Conservation (phyloP, 768 basidiomycete genomes). For the Boletus tylopilopsis region DNA sequence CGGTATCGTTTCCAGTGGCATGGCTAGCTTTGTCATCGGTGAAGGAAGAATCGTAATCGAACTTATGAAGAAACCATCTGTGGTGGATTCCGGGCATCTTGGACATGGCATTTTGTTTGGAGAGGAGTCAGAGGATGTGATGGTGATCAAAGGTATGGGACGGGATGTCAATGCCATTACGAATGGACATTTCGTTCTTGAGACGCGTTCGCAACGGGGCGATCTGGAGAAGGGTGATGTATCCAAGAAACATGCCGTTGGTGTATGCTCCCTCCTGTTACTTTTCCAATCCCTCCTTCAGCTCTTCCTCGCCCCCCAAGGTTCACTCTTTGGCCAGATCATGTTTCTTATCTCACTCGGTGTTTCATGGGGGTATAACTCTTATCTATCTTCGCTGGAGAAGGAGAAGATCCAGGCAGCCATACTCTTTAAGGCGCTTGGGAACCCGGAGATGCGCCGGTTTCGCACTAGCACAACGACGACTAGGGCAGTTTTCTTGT, state of each 20-base stretch:
- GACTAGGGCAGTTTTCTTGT: slow-evolving; percentile 2
- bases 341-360: slow-evolving; percentile 31
- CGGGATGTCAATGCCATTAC: slow-evolving; percentile 27
- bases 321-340: slow-evolving; percentile 31
- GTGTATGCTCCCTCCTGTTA: slow-evolving; percentile 25
- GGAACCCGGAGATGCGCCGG: background rate
- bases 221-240: background rate
- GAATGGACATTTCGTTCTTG: slow-evolving; percentile 25
- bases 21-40: slow-evolving; percentile 23
- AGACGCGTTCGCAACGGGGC: background rate
- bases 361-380: slow-evolving; percentile 33
- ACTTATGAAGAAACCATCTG: slow-evolving; percentile 9
- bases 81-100: slow-evolving; percentile 18
- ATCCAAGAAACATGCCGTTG: slow-evolving; percentile 9
- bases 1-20: slow-evolving; percentile 31
- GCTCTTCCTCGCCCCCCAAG: slow-evolving; percentile 31
- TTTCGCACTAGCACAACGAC: slow-evolving; percentile 16
- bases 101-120: slow-evolving; percentile 29
- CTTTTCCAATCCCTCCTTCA: slow-evolving; percentile 30
- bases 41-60: slow-evolving; percentile 17
- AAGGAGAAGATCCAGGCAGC: slow-evolving; percentile 21
- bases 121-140: slow-evolving; percentile 15
- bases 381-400: slow-evolving; percentile 34
- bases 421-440: slow-evolving; percentile 12
- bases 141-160: slow-evolving; percentile 28